phyloP scores from a whole-genome alignment of 129 eudicot genomes.

The Chrysanthemum makinoi region DNA sequence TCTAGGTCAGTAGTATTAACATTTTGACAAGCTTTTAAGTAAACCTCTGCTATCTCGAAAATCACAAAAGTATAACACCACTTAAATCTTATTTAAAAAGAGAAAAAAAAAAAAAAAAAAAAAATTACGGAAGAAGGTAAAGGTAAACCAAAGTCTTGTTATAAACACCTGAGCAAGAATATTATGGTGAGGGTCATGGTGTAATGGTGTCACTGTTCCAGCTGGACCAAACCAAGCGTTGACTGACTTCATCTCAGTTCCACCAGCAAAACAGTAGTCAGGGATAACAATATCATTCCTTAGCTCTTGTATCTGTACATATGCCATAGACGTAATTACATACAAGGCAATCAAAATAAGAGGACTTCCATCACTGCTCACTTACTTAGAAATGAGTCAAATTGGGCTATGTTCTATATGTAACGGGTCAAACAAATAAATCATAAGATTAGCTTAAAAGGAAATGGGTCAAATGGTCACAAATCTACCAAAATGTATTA shows the following conservation, averaged over 20 bases:
- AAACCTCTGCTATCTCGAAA: no score
- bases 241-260: constrained; percentile 82
- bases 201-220: constrained; percentile 97
- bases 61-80: no score
- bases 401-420: not conserved
- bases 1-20: no score
- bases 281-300: constrained; percentile 79
- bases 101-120: not conserved
- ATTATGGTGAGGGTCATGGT: constrained; percentile 98
- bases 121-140: not conserved
- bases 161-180: constrained; percentile 84
- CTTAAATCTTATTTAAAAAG: no score
- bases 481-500: not conserved
- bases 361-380: constrained; percentile 5
- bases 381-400: not conserved
- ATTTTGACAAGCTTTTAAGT: no score
- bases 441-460: not conserved
- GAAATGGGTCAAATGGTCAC: not conserved
- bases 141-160: not conserved
- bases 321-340: not conserved
- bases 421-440: not conserved
- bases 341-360: constrained; percentile 3
- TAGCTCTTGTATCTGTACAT: constrained; percentile 82
- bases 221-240: constrained; percentile 99
- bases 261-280: constrained; percentile 96